Evolutionary conservation across 345 rosid species (phyloP), one percentile per base, ranked within the genome.

Genomic region (Camelina sativa): DNA sequence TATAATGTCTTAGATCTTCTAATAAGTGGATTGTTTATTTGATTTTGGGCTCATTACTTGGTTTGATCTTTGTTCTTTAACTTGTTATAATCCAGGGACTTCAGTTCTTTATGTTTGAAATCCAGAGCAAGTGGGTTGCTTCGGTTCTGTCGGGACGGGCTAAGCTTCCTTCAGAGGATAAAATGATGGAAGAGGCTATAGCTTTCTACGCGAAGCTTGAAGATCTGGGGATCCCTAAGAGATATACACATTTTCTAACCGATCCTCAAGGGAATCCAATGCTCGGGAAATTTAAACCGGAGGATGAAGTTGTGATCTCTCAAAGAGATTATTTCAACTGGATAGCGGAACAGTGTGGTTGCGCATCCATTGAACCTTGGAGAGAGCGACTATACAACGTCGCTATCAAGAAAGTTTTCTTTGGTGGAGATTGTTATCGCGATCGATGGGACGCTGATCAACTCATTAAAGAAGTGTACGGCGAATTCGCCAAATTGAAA

Each of bases 131-230:
- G 38, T 51, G 71, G 71, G 71, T 66, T 1, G 71, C 71, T 7
- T 11, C 44, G 8, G 59, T 66, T 50, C 11, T 66, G 17, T 66
- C 59, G 4, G 59, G 58, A 19, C 28, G 46, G 7, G 58, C 19
- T 50, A 66, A 11, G 50, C 73, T 69, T 38, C 64, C 73, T 0
- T 1, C 65, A n/a, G 40, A 56, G 17, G 64, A 56, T 8, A 28
- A 43, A 17, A 69, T 69, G 73, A 69, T 69, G 54, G 64, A 56
- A 67, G 90, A 85, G 4, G 65, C 79, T 35, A 57, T 75, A 69
- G 70, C 78, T 10, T 85, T 87, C 48, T 91, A 89, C 64, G 30
- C 73, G 1, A 13, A 72, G 13, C 87, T 87, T 11, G 84, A 87
- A 83, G 81, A 7, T 34, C 9, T 25, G 41, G 55, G 23, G 13